Conservation (phyloP, 345 rosid species). For the Rhizophora mangle region DNA sequence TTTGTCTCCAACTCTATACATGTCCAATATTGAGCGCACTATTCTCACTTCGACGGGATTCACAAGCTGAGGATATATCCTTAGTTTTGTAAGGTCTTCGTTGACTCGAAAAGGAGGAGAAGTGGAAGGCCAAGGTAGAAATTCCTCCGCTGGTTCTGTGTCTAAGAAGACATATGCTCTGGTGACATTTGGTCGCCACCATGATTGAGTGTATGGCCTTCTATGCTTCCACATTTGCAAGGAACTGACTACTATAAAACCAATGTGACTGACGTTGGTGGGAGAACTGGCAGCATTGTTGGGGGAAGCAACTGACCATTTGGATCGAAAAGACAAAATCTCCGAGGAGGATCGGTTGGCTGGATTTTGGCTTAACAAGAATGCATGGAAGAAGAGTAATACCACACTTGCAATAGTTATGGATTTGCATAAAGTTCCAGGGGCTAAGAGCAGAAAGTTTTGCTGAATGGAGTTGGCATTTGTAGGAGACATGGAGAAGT, state of each 20-base stretch:
- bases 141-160: slow-evolving; percentile 36
- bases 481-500: neutral
- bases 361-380: slow-evolving; percentile 4
- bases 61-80: slow-evolving; percentile 26
- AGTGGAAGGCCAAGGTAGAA: slow-evolving; percentile 46
- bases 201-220: slow-evolving; percentile 47
- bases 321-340: slow-evolving; percentile 2
- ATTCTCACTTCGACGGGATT: slow-evolving; percentile 35
- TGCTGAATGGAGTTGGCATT: slow-evolving; percentile 8
- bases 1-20: slow-evolving; percentile 28
- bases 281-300: slow-evolving; percentile 14
- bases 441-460: slow-evolving; percentile 9
- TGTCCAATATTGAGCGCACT: slow-evolving; percentile 43
- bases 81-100: slow-evolving; percentile 37
- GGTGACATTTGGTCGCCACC: slow-evolving; percentile 66
- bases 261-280: slow-evolving; percentile 45
- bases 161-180: slow-evolving; percentile 58
- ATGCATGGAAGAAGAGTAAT: slow-evolving; percentile 20
- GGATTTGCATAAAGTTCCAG: slow-evolving; percentile 16
- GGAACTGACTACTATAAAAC: slow-evolving; percentile 46
- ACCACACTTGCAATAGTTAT: slow-evolving; percentile 23
- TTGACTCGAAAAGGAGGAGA: slow-evolving; percentile 48
- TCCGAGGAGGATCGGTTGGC: neutral
- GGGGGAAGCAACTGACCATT: neutral
- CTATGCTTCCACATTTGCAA: slow-evolving; percentile 41